phyloP scores from a whole-genome alignment of 2,329 filamentous ascomycete species.

The Fusarium devonianum region DNA sequence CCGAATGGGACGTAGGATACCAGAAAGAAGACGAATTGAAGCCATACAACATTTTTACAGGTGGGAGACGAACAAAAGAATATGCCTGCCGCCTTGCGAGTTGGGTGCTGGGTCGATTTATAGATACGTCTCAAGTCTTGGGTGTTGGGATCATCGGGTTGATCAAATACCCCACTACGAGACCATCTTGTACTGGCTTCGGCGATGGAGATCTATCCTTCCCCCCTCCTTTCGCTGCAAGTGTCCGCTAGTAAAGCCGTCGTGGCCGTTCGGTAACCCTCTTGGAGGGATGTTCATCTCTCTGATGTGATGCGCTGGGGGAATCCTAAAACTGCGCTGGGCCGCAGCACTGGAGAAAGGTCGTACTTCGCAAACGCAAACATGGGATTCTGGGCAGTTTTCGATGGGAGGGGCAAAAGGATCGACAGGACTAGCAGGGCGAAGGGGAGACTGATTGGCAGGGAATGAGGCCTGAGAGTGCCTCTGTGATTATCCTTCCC shows the following conservation, averaged over 20 bases:
- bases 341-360: conserved; percentile 8
- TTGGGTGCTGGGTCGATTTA: no score
- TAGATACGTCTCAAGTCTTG: conserved; percentile 7
- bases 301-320: not conserved
- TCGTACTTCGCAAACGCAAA: conserved; percentile 9
- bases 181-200: no score
- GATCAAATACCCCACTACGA: conserved; percentile 15
- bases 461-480: conserved; percentile 11
- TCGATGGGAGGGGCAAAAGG: conserved; percentile 17
- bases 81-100: no score
- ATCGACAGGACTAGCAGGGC: conserved; percentile 27
- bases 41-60: no score
- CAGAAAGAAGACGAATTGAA: no score
- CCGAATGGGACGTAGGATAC: no score
- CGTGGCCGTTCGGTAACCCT: not conserved
- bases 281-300: not conserved
- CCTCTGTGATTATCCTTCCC: conserved; percentile 7
- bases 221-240: not conserved
- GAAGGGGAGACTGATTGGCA: conserved; percentile 15
- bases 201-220: no score
- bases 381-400: conserved; percentile 29
- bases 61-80: no score
- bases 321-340: no score
- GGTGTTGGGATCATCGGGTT: conserved; percentile 23
- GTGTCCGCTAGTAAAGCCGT: conserved; percentile 7